A percentile compares a stretch with the other conserved stretches of the same genome.
Conservation (phyloP, 495 filamentous ascomycete species). For the Neurospora sp. region DNA sequence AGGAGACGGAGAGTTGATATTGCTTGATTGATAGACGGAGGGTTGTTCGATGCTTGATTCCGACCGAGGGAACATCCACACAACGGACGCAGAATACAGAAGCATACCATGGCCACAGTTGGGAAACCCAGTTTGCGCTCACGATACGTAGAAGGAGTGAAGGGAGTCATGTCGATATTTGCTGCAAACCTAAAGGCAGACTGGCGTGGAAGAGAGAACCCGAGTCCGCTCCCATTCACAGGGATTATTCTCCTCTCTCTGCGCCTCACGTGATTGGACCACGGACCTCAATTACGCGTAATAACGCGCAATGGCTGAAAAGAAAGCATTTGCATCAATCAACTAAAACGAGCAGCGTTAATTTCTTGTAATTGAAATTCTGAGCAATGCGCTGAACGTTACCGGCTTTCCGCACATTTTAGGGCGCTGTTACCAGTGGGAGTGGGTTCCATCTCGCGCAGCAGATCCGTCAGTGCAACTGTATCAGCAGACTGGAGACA, state of each 20-base stretch:
- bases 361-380: background rate
- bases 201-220: background rate
- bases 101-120: background rate
- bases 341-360: background rate
- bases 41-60: background rate
- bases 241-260: background rate
- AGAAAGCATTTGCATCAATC: background rate
- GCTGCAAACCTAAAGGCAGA: constrained; percentile 10
- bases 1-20: background rate
- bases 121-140: background rate
- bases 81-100: background rate
- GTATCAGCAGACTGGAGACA: constrained; percentile 1
- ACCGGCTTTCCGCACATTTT: background rate
- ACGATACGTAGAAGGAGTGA: background rate
- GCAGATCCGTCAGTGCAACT: background rate
- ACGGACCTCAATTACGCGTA: background rate
- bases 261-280: constrained; percentile 7
- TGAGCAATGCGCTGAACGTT: background rate
- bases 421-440: background rate
- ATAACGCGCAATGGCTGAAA: background rate
- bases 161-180: background rate
- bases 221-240: background rate
- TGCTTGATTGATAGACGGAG: background rate
- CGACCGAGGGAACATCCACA: background rate
- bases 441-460: background rate